These are phyloP conservation scores for Macrocystidia cucumis DNA, from an alignment of 1,284 basidiomycete genomes.

Conservation along the genomic window DNA sequence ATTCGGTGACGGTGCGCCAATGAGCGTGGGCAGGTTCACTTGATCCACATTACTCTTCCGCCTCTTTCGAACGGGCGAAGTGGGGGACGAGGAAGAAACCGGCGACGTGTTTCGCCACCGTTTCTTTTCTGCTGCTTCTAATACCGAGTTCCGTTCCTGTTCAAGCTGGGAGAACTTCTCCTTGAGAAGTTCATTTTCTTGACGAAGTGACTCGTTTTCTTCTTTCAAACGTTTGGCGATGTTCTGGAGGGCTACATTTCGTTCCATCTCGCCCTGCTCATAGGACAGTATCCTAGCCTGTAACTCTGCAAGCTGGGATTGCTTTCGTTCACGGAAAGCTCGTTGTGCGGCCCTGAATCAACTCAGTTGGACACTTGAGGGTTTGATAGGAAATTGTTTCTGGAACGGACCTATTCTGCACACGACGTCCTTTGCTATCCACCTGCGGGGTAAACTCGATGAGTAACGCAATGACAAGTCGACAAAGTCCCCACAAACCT, in stretches of 20 bases:
- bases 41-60: slow-evolving; percentile 26
- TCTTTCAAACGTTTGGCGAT: slow-evolving; percentile 84
- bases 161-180: slow-evolving; percentile 52
- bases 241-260: slow-evolving; percentile 80
- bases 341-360: slow-evolving; percentile 74
- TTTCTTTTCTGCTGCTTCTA: slow-evolving; percentile 43
- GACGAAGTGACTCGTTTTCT: slow-evolving; percentile 71
- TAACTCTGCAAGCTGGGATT: slow-evolving; percentile 84
- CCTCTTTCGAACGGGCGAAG: slow-evolving; percentile 35
- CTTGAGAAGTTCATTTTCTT: slow-evolving; percentile 54
- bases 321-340: slow-evolving; percentile 86
- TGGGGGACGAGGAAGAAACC: slow-evolving; percentile 17
- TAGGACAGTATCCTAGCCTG: slow-evolving; percentile 83
- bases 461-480: slow-evolving; percentile 3
- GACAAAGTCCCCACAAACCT: slow-evolving; percentile 33
- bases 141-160: slow-evolving; percentile 24
- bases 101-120: slow-evolving; percentile 46
- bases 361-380: too few relatives aligned
- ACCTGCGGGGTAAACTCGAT: slow-evolving; percentile 26
- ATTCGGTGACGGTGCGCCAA: slow-evolving; percentile 47
- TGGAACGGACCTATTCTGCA: slow-evolving; percentile 65
- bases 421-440: slow-evolving; percentile 57
- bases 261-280: slow-evolving; percentile 86
- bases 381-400: not conserved
- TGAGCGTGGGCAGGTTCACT: slow-evolving; percentile 27